Evolutionary conservation across 108 stramenopile genomes (phyloP).

Genomic region (Discostella pseudostelligera): DNA sequence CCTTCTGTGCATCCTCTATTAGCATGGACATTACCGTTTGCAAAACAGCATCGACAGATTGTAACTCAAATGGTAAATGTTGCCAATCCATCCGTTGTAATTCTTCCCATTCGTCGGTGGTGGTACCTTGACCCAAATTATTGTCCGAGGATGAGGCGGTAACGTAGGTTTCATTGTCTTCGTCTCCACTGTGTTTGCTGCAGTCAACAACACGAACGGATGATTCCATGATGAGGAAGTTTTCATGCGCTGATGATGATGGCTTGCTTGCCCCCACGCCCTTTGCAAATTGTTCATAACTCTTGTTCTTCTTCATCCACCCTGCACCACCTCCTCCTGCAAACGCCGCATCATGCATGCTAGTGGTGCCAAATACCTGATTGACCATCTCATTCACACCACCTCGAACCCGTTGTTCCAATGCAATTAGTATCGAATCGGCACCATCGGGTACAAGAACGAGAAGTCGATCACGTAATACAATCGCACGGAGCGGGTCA

Average conservation of each 20-base stretch:
- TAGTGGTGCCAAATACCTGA: conserved; percentile 45
- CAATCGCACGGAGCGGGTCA: conserved; percentile 84
- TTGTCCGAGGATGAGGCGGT: not conserved
- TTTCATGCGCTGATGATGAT: no score
- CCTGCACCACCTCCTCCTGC: no score
- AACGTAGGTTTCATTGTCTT: no score
- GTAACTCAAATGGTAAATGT: conserved; percentile 67
- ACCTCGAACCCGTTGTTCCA: conserved; percentile 70
- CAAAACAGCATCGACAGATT: conserved; percentile 76
- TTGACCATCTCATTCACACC: conserved; percentile 52
- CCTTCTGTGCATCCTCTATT: conserved; percentile 56
- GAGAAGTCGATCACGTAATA: conserved; percentile 73
- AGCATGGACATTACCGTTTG: conserved; percentile 63
- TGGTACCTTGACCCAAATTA: conserved; percentile 1
- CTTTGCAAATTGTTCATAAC: conserved; percentile 1
- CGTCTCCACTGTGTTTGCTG: no score
- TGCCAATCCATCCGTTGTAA: conserved; percentile 64
- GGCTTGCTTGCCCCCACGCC: conserved; percentile 1
- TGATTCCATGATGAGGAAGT: no score
- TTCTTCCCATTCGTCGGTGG: conserved; percentile 68
- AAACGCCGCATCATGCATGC: not conserved
- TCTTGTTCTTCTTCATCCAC: conserved; percentile 1
- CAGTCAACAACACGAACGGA: no score
- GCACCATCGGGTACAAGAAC: conserved; percentile 86
- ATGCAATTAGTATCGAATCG: conserved; percentile 67